Percentiles rank a stretch among this genome's conserved stretches.
Evolutionary conservation across 345 rosid species (phyloP).

Genomic region (Eucalyptus polybractea): DNA sequence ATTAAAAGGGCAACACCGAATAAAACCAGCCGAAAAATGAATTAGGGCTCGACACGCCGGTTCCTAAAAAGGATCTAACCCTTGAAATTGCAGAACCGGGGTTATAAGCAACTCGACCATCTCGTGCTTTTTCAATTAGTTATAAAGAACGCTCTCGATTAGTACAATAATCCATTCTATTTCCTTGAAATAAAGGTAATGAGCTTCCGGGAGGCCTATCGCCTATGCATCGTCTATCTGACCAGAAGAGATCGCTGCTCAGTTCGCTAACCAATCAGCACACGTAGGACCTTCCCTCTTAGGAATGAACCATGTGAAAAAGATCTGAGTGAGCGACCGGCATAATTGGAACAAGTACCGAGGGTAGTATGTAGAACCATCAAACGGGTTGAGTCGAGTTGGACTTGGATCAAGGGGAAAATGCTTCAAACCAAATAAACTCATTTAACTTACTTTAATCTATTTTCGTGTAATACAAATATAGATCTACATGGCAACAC

Average conservation of each 20-base stretch:
- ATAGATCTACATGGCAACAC: rapidly evolving
- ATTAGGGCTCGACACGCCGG: neutral
- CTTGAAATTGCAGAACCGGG: neutral
- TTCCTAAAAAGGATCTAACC: neutral
- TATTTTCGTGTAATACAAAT: too few relatives aligned
- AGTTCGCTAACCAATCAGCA: neutral
- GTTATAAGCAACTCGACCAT: neutral
- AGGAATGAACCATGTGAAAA: neutral
- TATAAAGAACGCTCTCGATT: neutral
- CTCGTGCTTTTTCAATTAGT: neutral
- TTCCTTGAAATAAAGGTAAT: neutral
- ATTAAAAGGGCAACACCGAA: neutral
- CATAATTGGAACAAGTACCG: neutral
- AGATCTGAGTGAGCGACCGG: neutral
- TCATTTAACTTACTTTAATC: too few relatives aligned
- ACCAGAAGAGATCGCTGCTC: neutral
- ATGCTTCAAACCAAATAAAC: too few relatives aligned
- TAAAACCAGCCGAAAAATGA: neutral
- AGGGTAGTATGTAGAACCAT: rapidly evolving
- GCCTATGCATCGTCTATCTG: neutral
- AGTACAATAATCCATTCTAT: neutral
- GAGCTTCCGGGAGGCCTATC: neutral
- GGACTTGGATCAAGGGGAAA: rapidly evolving
- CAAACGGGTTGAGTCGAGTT: rapidly evolving
- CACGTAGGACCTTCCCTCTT: rapidly evolving